phyloP scores from a whole-genome alignment of 805 yeast genomes.

The Wickerhamiella parazyma region DNA sequence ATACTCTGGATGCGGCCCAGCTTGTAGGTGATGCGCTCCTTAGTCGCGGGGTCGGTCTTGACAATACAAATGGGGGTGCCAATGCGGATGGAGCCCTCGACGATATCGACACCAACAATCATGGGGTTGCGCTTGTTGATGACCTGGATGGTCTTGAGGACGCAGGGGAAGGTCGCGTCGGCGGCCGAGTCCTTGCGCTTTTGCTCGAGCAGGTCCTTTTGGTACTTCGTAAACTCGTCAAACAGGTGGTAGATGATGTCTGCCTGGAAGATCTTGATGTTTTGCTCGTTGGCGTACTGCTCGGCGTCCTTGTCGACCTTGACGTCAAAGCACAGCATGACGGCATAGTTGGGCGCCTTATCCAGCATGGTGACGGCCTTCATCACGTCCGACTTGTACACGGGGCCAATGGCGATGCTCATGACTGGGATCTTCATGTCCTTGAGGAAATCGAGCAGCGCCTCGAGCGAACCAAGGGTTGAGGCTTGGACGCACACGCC shows the following conservation, averaged over 20 bases:
- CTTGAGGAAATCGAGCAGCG: constrained; percentile 88
- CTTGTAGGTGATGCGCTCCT: constrained; percentile 49
- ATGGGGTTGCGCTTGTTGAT: constrained; percentile 98
- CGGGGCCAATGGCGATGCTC: constrained; percentile 98
- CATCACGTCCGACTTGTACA: constrained; percentile 95
- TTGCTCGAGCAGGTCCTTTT: constrained; percentile 70
- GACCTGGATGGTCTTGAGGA: constrained; percentile 83
- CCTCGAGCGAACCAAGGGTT: constrained; percentile 95
- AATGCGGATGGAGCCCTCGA: constrained; percentile 73
- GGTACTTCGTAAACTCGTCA: constrained; percentile 88
- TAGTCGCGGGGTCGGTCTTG: constrained; percentile 73
- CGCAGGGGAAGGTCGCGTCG: constrained; percentile 90
- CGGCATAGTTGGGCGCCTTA: constrained; percentile 86
- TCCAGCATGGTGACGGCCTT: constrained; percentile 94
- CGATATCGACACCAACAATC: constrained; percentile 97
- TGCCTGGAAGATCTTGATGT: constrained; percentile 84
- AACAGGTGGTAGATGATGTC: constrained; percentile 94
- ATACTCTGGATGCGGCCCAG: constrained; percentile 85
- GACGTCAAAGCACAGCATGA: constrained; percentile 98
- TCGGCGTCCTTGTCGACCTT: constrained; percentile 96
- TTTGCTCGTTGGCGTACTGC: constrained; percentile 90
- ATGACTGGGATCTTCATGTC: constrained; percentile 98
- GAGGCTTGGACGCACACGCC: constrained; percentile 99
- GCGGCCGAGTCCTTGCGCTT: constrained; percentile 81
- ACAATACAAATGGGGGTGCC: constrained; percentile 97